Base-by-base conservation (phyloP, 257 asterid genomes). In the Leonotis leonurus region DNA sequence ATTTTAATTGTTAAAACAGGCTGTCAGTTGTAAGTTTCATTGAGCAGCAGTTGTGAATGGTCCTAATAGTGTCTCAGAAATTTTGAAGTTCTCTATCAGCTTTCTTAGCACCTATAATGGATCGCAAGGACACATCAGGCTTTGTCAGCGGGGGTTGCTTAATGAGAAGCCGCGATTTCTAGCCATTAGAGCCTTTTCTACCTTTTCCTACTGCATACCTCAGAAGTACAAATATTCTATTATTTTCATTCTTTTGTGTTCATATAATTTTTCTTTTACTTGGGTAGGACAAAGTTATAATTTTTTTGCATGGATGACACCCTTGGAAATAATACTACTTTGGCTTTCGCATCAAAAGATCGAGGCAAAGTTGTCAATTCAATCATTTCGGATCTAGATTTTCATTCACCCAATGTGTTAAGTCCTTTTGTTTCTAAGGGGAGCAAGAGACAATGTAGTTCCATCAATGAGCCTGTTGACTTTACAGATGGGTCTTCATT, bases 111-210 rank as follows among this genome's bases (percentile, higher is more conserved):
- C 45, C 57, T 53, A 40, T 26, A 51, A 83, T 86, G 87, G 91
- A 86, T 75, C 80, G 87, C 52, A 53, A 66, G 52, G 85, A 86
- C 64, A 79, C 89, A 37, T 81, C 81, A 7, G 85, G 91, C 22
- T 86, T 83, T 64, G 85, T 86, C 65, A 80, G 89, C n/a, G 89
- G 89, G 41, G 88, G 91, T 29, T 60, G 83, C 62, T 56, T 56
- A 67, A 27, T 67, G 43, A 12, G 33, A 64, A 50, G 40, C 41
- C 66, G 24, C 52, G 44, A 60, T 67, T 39, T 21, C 46, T 60
- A 54, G 49, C 56, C 40, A 13, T 53, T 33, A 65, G 53, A 26
- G 25, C 26, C 17, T 25, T 56, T 39, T 26, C 13, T 36, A 22
- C 48, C 8, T 22, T 3, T 9, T 44, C 45, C 51, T 52, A 45